A percentile compares a stretch with the other conserved stretches of the same genome.
phyloP scores from a whole-genome alignment of 2,329 filamentous ascomycete genomes.

The Beauveria medogensis region DNA sequence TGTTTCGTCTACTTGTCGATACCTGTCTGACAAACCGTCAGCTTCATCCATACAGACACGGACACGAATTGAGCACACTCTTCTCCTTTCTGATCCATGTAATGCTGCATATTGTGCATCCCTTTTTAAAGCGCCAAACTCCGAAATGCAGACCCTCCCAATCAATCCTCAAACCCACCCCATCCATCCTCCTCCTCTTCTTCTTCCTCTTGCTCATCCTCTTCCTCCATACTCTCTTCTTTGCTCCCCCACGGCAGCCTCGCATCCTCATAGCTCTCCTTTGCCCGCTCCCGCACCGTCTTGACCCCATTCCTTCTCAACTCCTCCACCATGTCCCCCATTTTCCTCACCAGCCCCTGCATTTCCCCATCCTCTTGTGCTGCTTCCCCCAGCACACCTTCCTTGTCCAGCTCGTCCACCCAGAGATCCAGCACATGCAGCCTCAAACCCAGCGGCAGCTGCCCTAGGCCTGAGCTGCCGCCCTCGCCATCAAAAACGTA shows the following conservation, averaged over 20 bases:
- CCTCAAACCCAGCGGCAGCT: slow-evolving; percentile 73
- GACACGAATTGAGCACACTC: too few relatives aligned
- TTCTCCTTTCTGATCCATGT: background rate
- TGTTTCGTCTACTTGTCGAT: too few relatives aligned
- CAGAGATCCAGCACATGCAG: slow-evolving; percentile 87
- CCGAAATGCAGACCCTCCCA: background rate
- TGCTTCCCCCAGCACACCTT: slow-evolving; percentile 38
- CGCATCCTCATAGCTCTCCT: slow-evolving; percentile 65
- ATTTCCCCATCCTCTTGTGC: slow-evolving; percentile 27
- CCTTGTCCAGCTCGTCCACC: slow-evolving; percentile 79
- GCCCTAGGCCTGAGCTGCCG: slow-evolving; percentile 29
- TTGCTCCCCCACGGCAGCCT: slow-evolving; percentile 57
- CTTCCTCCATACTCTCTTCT: slow-evolving; percentile 22
- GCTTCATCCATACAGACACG: too few relatives aligned
- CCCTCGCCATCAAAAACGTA: slow-evolving; percentile 28
- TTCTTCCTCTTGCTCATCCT: slow-evolving; percentile 28
- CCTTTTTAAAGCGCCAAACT: slow-evolving; percentile 4
- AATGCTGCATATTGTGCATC: background rate
- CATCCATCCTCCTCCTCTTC: slow-evolving; percentile 51
- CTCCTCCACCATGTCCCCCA: slow-evolving; percentile 48
- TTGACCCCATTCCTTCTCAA: slow-evolving; percentile 58
- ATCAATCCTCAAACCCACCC: slow-evolving; percentile 61
- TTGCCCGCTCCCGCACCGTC: slow-evolving; percentile 60
- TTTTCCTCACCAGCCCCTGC: slow-evolving; percentile 39
- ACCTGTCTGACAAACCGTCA: too few relatives aligned